Evolutionary conservation across 2,329 filamentous ascomycete species (phyloP), one percentile per base, ranked within the genome.

Genomic region (Aspergillus flavus): DNA sequence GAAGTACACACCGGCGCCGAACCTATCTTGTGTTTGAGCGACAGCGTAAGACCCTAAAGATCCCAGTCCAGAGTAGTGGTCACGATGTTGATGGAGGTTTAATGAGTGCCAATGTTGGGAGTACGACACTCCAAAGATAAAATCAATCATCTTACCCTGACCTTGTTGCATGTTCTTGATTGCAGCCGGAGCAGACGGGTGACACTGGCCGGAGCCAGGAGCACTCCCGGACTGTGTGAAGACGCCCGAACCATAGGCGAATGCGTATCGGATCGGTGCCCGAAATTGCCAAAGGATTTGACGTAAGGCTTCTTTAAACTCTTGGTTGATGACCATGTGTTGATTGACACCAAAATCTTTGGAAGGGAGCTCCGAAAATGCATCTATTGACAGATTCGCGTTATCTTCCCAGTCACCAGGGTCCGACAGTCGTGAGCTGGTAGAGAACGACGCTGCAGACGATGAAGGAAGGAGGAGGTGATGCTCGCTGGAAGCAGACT

Each of bases 71-170:
- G 94, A 98, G 80, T 99, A 99, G 78, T 99, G 95, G 72, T 96
- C 86, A 9, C 92, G 90, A 74, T 99, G 91, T 76, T 97, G 91
- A 68, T 86, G 85, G 21, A 99, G 83, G 73, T 99, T 99, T 64
- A 99, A 84, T 39, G 91, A 94, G 80, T 99, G 95, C 92, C 94
- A 99, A 80, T 99, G 95, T 75, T 99, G 91, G 1, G 91, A 93
- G 77, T 96, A 92, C 1, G 92, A 92, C 12, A 98, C 94, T 30
- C 94, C 95, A 75, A 99, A 95, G 69, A 99, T 96, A 76, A 99
- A 97, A 79, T 99, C 95, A 67, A 99, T 96, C 89, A 98, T 96
- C 81, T 97, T 97, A 14, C 93, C 93, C 1, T 89, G 89, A 34
- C 92, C 92, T 71, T 92, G 89, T 78, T 98, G 94, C 69, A 93